Evolutionary conservation across 2,329 filamentous ascomycete species (phyloP).

Genomic region (Colletotrichum australisinense): DNA sequence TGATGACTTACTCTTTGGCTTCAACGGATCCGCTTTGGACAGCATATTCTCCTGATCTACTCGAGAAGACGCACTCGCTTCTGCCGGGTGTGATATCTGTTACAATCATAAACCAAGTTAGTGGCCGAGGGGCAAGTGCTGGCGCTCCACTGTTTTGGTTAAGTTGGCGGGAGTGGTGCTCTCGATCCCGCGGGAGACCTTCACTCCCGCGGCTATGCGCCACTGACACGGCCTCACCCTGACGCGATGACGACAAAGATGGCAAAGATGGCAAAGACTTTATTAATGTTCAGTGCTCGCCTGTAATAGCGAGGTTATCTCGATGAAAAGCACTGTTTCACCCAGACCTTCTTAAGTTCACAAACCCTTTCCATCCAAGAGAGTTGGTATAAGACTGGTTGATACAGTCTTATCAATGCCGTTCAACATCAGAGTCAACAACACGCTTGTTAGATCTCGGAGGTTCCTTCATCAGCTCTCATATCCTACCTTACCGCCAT

Average conservation of each 20-base stretch:
- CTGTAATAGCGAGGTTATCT: background rate
- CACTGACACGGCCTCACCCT: background rate
- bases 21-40: conserved; percentile 45
- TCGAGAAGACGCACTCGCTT: accelerated
- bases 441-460: background rate
- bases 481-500: background rate
- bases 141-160: background rate
- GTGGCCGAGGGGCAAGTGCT: background rate
- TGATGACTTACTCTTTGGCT: conserved; percentile 46
- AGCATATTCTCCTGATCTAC: conserved; percentile 35
- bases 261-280: background rate
- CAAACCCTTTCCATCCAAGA: background rate
- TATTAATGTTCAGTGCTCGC: background rate
- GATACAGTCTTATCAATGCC: background rate
- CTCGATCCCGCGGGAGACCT: conserved; percentile 1
- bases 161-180: background rate
- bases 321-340: background rate
- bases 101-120: background rate
- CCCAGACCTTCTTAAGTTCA: background rate
- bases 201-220: conserved; percentile 14
- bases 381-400: background rate
- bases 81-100: too few relatives aligned
- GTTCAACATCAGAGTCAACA: background rate
- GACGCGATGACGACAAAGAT: background rate
- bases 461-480: background rate